Base-by-base conservation (phyloP, 208 protist species). In the Wallacemonas collosoma region DNA sequence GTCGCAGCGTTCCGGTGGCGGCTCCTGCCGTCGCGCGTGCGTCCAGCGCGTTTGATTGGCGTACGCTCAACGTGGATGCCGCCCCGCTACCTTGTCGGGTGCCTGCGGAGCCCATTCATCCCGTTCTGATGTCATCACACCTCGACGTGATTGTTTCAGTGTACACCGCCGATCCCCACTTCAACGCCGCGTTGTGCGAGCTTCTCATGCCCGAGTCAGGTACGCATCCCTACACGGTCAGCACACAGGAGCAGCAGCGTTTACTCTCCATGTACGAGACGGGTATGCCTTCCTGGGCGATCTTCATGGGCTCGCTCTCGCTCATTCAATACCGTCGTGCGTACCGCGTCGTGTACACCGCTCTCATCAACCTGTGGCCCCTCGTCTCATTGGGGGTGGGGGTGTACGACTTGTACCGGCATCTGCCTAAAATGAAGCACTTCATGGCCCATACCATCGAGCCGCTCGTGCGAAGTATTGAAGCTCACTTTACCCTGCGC, bases 371-470 rank as follows among this genome's bases (percentile, higher is more conserved):
- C 69, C 63, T 95, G 14, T 89, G 80, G 82, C 91, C 91, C 1
- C 58, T 95, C 35, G 69, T 95, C 43, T 90, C 91, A 41, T 76
- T 95, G 12, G 81, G 75, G 15, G 87, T 89, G 2, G 91, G 91
- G 7, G 57, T 90, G 9, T 95, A 93, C 72, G 91, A 95, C 74
- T 62, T 95, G 35, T 95, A 95, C 71, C 89, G 89, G 68, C 86
- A 93, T 60, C 72, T 95, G 14, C 88, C 88, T 12, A 82, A 91
- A 73, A 83, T 95, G 67, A 90, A 88, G 64, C 54, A 40, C 0
- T 92, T 92, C 71, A 48, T 95, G 54, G 73, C 76, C 38, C 74
- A 76, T 60, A 90, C 81, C 35, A 69, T 93, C 15, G 83, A 80
- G 17, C 90, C 90, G 5, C 53, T 95, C 38, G 66, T 82, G 4